Base-by-base conservation (phyloP, 495 filamentous ascomycete genomes). In the Aspergillus taichungensis region DNA sequence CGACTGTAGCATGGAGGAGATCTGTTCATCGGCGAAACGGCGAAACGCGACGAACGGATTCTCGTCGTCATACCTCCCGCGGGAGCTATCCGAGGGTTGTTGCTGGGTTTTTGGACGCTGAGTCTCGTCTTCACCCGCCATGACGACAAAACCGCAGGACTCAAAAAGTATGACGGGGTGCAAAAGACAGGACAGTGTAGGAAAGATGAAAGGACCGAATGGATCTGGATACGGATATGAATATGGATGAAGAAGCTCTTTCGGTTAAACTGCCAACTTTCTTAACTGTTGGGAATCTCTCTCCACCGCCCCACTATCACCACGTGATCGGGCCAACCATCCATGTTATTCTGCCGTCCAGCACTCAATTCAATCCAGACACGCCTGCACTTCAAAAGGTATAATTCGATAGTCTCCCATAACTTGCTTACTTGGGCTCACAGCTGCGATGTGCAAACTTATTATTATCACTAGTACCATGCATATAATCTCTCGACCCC, bases 41-140 rank as follows among this genome's bases (percentile, higher is more conserved):
- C 77, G 76, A 58, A 82, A 79, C 29, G 72, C 62, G 38, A 79
- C 64, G 54, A 83, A 82, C 9, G 79, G 76, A 47, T 80, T 82
- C 43, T 68, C 61, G 34, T 57, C 51, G 14, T 71, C 61, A 31
- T 50, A 42, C 53, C 53, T 54, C 43, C 44, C 46, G 37, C 50
- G 48, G 6, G 49, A 53, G 41, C 37, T 59, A 34, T 8, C 43
- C 45, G 40, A 43, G 41, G 44, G 49, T 46, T 12, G 31, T 0
- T 38, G 39, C 13, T 53, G 43, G 36, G 56, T 48, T 24, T 24
- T 24, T 24, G 18, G 18, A 30, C 41, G 34, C 5, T 49, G 52
- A n/a, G 49, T 43, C 13, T 63, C 43, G 29, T 64, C 51, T 40
- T 66, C 59, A 24, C 52, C 43, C 13, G 64, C 52, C 67, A 70